Percentiles rank a stretch among this genome's conserved stretches.
phyloP scores from a whole-genome alignment of 176 grass and related monocot genomes.

The Microstegium vimineum region DNA sequence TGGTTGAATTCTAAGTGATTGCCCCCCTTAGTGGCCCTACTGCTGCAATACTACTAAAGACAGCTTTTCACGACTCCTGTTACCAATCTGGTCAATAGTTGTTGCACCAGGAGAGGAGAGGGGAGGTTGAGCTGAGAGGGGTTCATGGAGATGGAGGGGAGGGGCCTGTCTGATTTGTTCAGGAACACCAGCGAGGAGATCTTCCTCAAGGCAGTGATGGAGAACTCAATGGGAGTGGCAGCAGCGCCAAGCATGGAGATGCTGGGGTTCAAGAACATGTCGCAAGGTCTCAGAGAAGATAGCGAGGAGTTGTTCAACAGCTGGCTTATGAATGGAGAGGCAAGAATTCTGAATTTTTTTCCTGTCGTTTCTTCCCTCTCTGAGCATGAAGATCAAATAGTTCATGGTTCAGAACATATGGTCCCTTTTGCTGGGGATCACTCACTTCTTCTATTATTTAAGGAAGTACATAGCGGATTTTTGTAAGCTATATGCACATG shows the following conservation, averaged over 20 bases:
- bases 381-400: neutral
- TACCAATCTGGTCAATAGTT: conserved; percentile 24
- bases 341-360: conserved; percentile 32
- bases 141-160: conserved; percentile 62
- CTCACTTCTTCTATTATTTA: neutral
- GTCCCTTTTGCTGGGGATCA: neutral
- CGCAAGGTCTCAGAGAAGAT: conserved; percentile 56
- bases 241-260: conserved; percentile 60
- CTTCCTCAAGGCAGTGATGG: conserved; percentile 63
- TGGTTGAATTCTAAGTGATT: conserved; percentile 20
- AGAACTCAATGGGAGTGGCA: conserved; percentile 50
- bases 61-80: conserved; percentile 22
- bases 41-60: conserved; percentile 35
- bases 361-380: neutral
- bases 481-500: neutral
- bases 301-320: conserved; percentile 70
- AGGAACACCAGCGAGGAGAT: conserved; percentile 81
- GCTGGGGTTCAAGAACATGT: conserved; percentile 55
- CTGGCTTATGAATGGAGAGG: conserved; percentile 83
- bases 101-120: conserved; percentile 15
- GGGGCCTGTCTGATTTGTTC: conserved; percentile 58
- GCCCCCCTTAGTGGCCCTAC: neutral
- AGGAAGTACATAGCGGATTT: neutral
- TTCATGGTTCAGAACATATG: conserved; percentile 11
- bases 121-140: conserved; percentile 17